A percentile compares a stretch with the other conserved stretches of the same genome.
Conservation (phyloP, 129 eudicot genomes). For the Pittosporum tobira region DNA sequence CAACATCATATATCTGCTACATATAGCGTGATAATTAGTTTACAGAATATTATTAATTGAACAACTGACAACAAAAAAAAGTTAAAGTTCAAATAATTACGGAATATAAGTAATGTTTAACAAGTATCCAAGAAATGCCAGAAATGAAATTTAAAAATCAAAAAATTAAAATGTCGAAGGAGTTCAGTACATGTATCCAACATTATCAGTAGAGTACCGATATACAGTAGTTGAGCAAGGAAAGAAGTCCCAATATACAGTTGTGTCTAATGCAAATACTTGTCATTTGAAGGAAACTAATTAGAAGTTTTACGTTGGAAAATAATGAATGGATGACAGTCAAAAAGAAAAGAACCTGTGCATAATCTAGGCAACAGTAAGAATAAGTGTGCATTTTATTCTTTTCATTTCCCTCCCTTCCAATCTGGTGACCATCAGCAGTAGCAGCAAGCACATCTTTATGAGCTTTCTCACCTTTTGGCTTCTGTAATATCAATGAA, state of each 20-base stretch:
- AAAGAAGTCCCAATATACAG: too few relatives aligned
- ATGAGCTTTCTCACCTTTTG: conserved; percentile 78
- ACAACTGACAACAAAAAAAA: conserved; percentile 8
- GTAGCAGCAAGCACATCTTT: conserved; percentile 93
- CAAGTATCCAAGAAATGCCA: too few relatives aligned
- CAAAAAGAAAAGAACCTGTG: conserved; percentile 58
- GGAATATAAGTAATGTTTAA: too few relatives aligned
- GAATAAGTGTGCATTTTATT: conserved; percentile 86
- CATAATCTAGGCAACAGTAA: conserved; percentile 89
- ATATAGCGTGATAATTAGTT: background rate
- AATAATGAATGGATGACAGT: conserved; percentile 8
- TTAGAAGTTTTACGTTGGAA: too few relatives aligned
- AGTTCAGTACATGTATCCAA: too few relatives aligned
- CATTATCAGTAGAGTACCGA: too few relatives aligned
- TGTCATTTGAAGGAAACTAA: too few relatives aligned
- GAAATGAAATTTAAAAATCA: too few relatives aligned
- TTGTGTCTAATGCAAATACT: too few relatives aligned
- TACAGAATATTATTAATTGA: background rate
- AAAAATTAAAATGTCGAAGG: too few relatives aligned
- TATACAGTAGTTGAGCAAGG: too few relatives aligned
- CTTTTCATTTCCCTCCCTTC: conserved; percentile 90
- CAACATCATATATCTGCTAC: conserved; percentile 91
- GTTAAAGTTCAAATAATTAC: too few relatives aligned
- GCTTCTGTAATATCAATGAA: conserved; percentile 54
- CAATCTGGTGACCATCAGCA: conserved; percentile 45